Percentiles rank a stretch among this genome's conserved stretches.
Evolutionary conservation across 2,329 filamentous ascomycete genomes (phyloP).

Genomic region (Cercospora sp.): DNA sequence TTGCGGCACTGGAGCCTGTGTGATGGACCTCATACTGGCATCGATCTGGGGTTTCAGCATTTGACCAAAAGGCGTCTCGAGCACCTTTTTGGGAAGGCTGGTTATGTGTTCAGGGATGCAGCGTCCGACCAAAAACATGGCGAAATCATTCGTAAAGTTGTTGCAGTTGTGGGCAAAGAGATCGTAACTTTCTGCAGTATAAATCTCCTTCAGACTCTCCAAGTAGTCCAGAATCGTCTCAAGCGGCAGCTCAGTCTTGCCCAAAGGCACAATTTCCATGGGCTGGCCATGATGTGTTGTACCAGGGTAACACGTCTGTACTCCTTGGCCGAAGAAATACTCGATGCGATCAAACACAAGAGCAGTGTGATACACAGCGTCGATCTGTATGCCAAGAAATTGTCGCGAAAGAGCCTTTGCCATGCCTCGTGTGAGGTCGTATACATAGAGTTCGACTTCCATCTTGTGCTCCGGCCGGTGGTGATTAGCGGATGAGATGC

Average conservation of each 20-base stretch:
- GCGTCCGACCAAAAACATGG: slow-evolving; percentile 83
- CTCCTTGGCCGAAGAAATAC: slow-evolving; percentile 86
- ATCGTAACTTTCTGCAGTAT: slow-evolving; percentile 78
- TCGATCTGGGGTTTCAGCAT: slow-evolving; percentile 81
- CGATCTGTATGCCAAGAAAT: slow-evolving; percentile 69
- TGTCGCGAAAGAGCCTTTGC: slow-evolving; percentile 54
- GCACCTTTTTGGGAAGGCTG: slow-evolving; percentile 78
- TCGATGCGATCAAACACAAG: slow-evolving; percentile 82
- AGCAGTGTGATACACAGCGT: slow-evolving; percentile 93
- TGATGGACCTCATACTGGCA: slow-evolving; percentile 61
- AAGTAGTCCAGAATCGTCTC: slow-evolving; percentile 86
- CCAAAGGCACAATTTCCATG: slow-evolving; percentile 72
- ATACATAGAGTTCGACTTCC: slow-evolving; percentile 54
- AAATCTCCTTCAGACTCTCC: slow-evolving; percentile 77
- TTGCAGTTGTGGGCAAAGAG: slow-evolving; percentile 92
- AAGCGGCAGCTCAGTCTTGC: slow-evolving; percentile 73
- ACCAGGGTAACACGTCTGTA: slow-evolving; percentile 78
- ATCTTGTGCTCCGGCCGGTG: slow-evolving; percentile 33
- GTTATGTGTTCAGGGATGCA: slow-evolving; percentile 86
- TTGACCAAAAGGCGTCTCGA: slow-evolving; percentile 82
- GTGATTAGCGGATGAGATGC: not conserved
- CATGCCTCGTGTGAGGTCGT: slow-evolving; percentile 51
- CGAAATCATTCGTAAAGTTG: slow-evolving; percentile 91
- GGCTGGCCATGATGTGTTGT: slow-evolving; percentile 83
- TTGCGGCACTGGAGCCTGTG: slow-evolving; percentile 56